Base-by-base conservation (phyloP, 306 rosid genomes). In the Medicago ruthenica region DNA sequence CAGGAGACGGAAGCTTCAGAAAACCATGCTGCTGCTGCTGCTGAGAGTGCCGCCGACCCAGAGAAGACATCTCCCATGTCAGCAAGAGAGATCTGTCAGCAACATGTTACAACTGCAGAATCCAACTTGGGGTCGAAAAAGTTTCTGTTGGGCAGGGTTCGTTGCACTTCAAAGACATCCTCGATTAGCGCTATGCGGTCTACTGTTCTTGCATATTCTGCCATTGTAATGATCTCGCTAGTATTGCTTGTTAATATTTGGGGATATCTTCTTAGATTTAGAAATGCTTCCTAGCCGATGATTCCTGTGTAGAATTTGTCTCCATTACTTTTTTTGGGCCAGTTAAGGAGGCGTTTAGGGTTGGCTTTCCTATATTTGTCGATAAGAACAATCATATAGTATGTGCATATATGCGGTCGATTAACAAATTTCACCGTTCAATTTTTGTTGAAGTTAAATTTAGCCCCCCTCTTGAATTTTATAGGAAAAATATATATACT, bases 231-330 rank as follows among this genome's bases (percentile, higher is more conserved):
- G 47, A 78, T 77, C 17, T 76, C 88, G 53, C 47, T 87, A 67
- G 70, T 77, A 63, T 1, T 87, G 64, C 77, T 84, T 75, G 87
- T 77, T 70, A 76, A 84, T 87, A 36, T 82, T 21, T 84, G 86
- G 90, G 85, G 85, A 67, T 80, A 72, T 74, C 67, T 80, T 74
- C 67, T 80, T 83, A 71, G 83, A 75, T 31, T 76, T 53, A 82
- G 74, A 84, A 71, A 50, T 57, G 58, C 59, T 61, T 62, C 44
- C 40, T 71, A 76, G 83, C 77, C 45, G 78, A 55, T 75, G 36
- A 48, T 75, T 81, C 51, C 34, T 67, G 50, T 65, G 41, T 60
- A 74, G 82, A 63, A 67, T 37, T 68, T 47, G 60, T 75, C 77
- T 75, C 81, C 73, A 8, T 47, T 50, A 50, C 47, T 40, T 83